Evolutionary conservation across 2,329 filamentous ascomycete genomes (phyloP), one percentile per base, ranked within the genome.

Genomic region (Cladosporium oxysporum): DNA sequence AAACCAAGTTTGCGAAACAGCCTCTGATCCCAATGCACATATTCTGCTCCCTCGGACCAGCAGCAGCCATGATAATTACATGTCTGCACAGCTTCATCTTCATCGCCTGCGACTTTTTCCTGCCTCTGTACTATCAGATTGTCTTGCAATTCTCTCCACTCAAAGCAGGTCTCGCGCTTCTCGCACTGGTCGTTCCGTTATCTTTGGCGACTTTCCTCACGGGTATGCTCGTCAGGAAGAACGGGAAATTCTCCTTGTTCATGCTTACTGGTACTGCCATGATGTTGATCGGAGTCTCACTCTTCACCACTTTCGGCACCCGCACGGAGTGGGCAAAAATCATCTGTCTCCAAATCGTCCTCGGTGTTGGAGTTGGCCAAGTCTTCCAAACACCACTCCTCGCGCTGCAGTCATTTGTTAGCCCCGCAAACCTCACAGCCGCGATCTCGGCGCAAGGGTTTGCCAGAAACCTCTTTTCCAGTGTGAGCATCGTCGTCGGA

Each of bases 71-170:
- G n/a, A 77, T 80, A 1, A 82, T 90, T 57, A 89, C 88, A 70
- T 92, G 92, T 78, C 84, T 86, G 67, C 91, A 96, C 76, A 89
- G 89, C 53, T 86, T 89, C 71, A 87, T 90, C 69, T 94, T 94
- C 81, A 92, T 94, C 72, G 86, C 89, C 0, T 87, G 86, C 33
- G 87, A 86, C 68, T 96, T 94, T 82, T 96, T 91, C 79, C 83
- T 96, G 5, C 92, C 92, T 0, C 83, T 96, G 2, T 97, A 96
- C 81, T 94, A 92, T 79, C 92, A 96, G 78, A 85, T 88, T 60
- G 88, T 91, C 60, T 82, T 91, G 49, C 85, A 90, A 58, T 87
- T 87, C 3, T 83, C 84, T 0, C 89, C 91, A 6, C 59, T 62
- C 29, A 62, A 62, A 52, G 44, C 59, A 2, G 59, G 59, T 28